Percentiles rank a stretch among this genome's conserved stretches.
phyloP scores from a whole-genome alignment of 768 basidiomycete genomes.

The Suillus decipiens region DNA sequence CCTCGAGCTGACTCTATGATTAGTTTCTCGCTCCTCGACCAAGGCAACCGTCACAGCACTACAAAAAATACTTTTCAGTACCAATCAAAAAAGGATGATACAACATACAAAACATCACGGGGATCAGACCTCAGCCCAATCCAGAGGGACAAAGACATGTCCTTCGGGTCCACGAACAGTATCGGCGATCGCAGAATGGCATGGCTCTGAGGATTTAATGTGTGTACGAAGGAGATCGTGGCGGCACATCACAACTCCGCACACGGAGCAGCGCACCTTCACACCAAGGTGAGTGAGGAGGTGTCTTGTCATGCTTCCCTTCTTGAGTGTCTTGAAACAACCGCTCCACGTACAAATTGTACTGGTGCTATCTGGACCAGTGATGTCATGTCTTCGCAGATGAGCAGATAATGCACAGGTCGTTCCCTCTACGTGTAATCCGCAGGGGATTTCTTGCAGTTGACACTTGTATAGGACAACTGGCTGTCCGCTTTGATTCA shows the following conservation, averaged over 20 bases:
- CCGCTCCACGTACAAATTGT: slow-evolving; percentile 4
- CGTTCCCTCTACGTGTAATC: slow-evolving; percentile 3
- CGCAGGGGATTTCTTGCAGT: not conserved
- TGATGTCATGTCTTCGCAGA: slow-evolving; percentile 9
- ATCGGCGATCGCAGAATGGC: not conserved
- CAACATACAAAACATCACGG: not conserved
- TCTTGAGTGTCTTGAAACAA: slow-evolving; percentile 7
- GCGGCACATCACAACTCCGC: not conserved
- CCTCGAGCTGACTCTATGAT: too few relatives aligned
- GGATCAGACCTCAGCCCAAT: not conserved
- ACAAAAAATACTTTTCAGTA: not conserved
- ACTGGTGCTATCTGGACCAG: not conserved
- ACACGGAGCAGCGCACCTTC: slow-evolving; percentile 1
- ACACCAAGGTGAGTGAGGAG: slow-evolving; percentile 11
- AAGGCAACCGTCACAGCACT: too few relatives aligned
- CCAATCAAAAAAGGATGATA: not conserved
- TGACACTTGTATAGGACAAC: not conserved
- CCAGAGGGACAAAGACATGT: not conserved
- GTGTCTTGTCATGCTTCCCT: slow-evolving; percentile 12
- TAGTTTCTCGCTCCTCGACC: too few relatives aligned
- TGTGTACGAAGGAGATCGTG: not conserved
- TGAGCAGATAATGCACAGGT: slow-evolving; percentile 5
- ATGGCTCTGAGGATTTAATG: not conserved
- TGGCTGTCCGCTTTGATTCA: not conserved
- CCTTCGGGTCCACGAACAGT: not conserved